These are phyloP conservation scores for Ochromonas danica DNA, from an alignment of 108 stramenopile species.

Conservation along the genomic window DNA sequence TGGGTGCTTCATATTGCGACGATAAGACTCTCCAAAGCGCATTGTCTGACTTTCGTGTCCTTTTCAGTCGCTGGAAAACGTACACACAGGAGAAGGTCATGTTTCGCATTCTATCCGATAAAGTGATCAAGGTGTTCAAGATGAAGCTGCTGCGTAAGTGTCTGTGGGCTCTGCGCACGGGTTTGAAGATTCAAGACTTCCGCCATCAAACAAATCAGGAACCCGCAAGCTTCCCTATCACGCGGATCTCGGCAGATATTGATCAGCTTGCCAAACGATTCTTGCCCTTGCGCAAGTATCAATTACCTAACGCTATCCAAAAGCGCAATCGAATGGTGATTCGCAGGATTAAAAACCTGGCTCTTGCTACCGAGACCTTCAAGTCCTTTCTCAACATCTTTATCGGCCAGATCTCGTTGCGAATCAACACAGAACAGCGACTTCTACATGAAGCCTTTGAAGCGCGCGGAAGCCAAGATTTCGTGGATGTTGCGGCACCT, in stretches of 20 bases:
- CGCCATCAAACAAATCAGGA: neutral
- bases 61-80: slow-evolving; percentile 16
- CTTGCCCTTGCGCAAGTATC: neutral
- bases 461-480: neutral
- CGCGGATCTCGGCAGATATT: neutral
- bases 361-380: neutral
- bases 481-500: neutral
- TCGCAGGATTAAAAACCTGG: neutral
- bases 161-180: neutral
- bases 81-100: slow-evolving; percentile 24
- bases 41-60: neutral
- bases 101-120: neutral
- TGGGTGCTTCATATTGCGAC: neutral
- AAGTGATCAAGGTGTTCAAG: neutral
- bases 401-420: neutral
- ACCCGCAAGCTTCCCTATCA: neutral
- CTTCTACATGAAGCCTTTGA: slow-evolving; percentile 25
- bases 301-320: neutral
- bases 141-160: neutral
- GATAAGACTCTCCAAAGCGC: neutral
- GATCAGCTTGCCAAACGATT: slow-evolving; percentile 11
- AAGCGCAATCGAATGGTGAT: neutral
- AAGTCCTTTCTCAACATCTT: neutral
- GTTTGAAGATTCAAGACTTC: neutral
- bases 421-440: slow-evolving; percentile 24